Evolutionary conservation across 2,329 filamentous ascomycete genomes (phyloP), one percentile per base, ranked within the genome.

Genomic region (Metarhizium rileyi): DNA sequence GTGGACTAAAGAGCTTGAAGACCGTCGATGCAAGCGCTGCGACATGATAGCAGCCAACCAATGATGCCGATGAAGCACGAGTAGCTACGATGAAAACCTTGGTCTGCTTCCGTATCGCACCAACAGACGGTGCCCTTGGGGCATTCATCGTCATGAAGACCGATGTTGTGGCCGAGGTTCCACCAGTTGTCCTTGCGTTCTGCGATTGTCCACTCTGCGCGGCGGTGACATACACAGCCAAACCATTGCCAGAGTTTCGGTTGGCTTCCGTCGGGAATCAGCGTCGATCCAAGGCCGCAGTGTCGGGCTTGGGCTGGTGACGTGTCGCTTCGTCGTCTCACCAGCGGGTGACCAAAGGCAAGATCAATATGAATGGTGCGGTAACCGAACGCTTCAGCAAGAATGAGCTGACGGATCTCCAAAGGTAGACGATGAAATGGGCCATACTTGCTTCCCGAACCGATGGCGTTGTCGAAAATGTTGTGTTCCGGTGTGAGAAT

Each of bases 21-120:
- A 16, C 57, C 59, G 20, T 61, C 60, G 42, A 46, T 35, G 35
- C 43, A 51, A 28, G 60, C 57, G 35, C 57, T 52, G 23, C 53
- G 56, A 35, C 59, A 59, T 9, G 51, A 46, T 5, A 59, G 35
- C 16, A 62, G 45, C 59, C 58, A 62, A 16, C 57, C 57, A 50
- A 61, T 57, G 26, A 55, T 53, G 5, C 59, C 59, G 10, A 62
- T 46, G 30, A 47, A 44, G 38, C 47, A 52, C 42, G 42, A 44
- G 25, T 27, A 20, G 12, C 22, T 6, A 9, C 18, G 16, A 9
- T 9, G 16, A 16, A 12, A 5, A 16, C 16, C 46, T 47, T 22
- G 18, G 7, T 27, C 1, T n/a, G n/a, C 3, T 26, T 43, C 40
- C 9, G 40, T 45, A 30, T 25, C 20, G 38, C 38, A 49, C 14